Percentiles rank a stretch among this genome's conserved stretches.
These are phyloP conservation scores for Elongisporangium prolatum DNA, from an alignment of 352 stramenopile species.

Conservation along the genomic window DNA sequence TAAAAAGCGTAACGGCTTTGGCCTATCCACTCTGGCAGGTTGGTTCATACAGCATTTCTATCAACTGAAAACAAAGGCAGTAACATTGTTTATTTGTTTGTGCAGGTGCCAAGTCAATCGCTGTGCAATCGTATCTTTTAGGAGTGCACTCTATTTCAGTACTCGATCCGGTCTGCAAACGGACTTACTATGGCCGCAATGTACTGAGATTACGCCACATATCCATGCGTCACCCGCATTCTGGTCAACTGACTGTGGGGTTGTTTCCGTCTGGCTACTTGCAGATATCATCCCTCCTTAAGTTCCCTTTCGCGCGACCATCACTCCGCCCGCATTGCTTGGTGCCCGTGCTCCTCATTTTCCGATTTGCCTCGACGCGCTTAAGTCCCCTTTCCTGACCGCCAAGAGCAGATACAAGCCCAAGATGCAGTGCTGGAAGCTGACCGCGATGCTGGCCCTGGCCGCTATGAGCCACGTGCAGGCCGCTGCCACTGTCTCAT, in stretches of 20 bases:
- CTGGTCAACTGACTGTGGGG: background rate
- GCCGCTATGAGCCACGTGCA: constrained; percentile 25
- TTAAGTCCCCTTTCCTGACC: constrained; percentile 2
- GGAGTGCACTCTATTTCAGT: background rate
- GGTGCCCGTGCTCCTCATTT: constrained; percentile 4
- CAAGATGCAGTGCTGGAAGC: constrained; percentile 38
- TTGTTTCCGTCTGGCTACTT: background rate
- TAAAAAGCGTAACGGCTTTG: background rate
- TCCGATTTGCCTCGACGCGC: constrained; percentile 9
- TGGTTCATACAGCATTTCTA: background rate
- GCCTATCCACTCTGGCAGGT: background rate
- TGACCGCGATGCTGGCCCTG: constrained; percentile 23
- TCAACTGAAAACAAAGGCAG: background rate
- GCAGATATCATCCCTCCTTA: background rate
- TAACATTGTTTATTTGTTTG: background rate
- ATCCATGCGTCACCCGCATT: background rate
- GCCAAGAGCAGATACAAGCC: background rate
- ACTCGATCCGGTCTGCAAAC: background rate
- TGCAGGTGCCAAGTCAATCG: background rate
- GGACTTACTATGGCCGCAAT: background rate
- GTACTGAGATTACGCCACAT: background rate
- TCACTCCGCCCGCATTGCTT: background rate
- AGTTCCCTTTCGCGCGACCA: background rate
- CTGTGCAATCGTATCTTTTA: background rate
- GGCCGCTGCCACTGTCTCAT: constrained; percentile 3